Evolutionary conservation across 2,329 filamentous ascomycete species (phyloP).

Genomic region (Trichoderma breve): DNA sequence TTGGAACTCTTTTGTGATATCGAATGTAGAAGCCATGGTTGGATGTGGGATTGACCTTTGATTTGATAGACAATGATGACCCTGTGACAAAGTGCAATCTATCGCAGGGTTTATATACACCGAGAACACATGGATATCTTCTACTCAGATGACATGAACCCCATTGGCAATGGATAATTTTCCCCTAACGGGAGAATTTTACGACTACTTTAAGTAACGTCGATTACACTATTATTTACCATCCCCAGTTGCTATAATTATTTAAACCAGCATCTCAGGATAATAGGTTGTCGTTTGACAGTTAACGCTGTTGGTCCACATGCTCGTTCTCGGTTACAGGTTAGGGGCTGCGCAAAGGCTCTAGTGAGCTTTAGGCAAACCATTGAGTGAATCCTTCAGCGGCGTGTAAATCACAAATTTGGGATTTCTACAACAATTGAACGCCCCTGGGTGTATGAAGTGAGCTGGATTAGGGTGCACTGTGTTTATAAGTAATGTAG

Average conservation of each 20-base stretch:
- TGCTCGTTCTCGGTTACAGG: neutral
- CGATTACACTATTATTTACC: neutral
- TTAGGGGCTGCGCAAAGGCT: neutral
- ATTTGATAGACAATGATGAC: neutral
- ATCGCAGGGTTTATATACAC: neutral
- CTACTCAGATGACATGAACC: neutral
- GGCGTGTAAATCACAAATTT: neutral
- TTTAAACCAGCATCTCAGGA: neutral
- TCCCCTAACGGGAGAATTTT: neutral
- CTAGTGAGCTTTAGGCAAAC: neutral
- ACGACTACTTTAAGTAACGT: neutral
- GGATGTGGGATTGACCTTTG: neutral
- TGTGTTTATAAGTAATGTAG: neutral
- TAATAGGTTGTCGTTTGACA: neutral
- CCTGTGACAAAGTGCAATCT: neutral
- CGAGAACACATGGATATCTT: neutral
- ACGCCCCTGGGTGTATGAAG: neutral
- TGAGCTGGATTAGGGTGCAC: neutral
- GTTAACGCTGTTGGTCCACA: neutral
- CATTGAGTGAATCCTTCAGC: neutral
- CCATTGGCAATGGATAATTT: neutral
- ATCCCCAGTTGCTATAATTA: neutral
- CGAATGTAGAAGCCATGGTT: neutral
- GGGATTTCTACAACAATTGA: neutral
- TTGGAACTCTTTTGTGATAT: neutral